Evolutionary conservation across 1,284 basidiomycete genomes (phyloP), one percentile per base, ranked within the genome.

Genomic region (Ceratorhiza oryzae-sativae): DNA sequence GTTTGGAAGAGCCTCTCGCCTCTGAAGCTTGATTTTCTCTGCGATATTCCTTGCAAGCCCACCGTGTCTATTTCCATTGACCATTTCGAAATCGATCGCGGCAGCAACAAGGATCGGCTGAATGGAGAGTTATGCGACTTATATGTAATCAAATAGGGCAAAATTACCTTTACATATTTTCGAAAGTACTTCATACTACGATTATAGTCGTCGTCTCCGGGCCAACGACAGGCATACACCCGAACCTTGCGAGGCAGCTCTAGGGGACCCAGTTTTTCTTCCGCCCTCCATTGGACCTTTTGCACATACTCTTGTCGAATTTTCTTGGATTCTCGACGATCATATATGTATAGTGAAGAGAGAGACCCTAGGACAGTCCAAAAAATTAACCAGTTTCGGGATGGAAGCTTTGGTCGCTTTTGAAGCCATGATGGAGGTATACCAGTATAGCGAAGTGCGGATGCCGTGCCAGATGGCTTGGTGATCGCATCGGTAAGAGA

Each of bases 51-150:
- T 83, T 20, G 90, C 88, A 41, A 98, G 86, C 72, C 95, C 94
- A 5, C 97, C 95, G 75, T 94, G 90, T 73, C 90, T 85, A 76
- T 92, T 93, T 30, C 94, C 93, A 48, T 87, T 86, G 70, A 94
- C 82, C 79, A 95, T 87, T 60, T 93, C 90, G 81, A 92, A 98
- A 84, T 99, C 97, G 46, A 98, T 84, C 0, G 94, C 97, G 3
- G 95, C 95, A 9, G 97, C 95, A 36, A 96, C 93, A 13, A 99
- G 86, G 74, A 97, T 88, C 4, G 97, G 97, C 95, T 98, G 76
- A 12, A 34, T 45, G 70, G 70, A 15, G 25, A 67, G 71, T 67
- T 63, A 73, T 70, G 53, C 62, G 8, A 23, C 13, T 23, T 1
- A 39, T 23, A 56, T 41, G 4, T 42, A 23, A 4, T 46, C 12